Evolutionary conservation across 805 yeast species (phyloP).

Genomic region (Tetrapisispora nanseiensis): DNA sequence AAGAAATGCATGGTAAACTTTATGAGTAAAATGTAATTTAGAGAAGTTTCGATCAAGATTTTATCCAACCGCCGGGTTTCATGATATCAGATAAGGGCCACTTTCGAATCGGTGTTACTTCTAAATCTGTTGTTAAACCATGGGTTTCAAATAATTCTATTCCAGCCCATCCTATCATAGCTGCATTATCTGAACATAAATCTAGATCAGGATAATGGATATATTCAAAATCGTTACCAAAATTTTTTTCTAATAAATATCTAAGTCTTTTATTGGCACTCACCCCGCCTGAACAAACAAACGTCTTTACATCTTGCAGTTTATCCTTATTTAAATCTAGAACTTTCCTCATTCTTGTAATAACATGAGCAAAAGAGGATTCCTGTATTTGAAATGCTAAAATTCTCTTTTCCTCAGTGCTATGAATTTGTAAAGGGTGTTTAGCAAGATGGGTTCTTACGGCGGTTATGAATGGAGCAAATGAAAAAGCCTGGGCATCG

Average conservation of each 20-base stretch:
- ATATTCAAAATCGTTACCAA: slow-evolving; percentile 23
- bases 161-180: slow-evolving; percentile 98
- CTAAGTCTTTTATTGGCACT: slow-evolving; percentile 63
- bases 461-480: slow-evolving; percentile 63
- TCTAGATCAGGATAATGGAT: slow-evolving; percentile 60
- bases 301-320: slow-evolving; percentile 35
- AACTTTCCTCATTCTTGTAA: slow-evolving; percentile 46
- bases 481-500: slow-evolving; percentile 50
- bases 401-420: slow-evolving; percentile 29
- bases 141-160: slow-evolving; percentile 63
- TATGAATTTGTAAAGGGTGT: slow-evolving; percentile 11
- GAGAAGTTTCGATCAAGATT: too few relatives aligned
- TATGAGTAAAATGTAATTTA: too few relatives aligned
- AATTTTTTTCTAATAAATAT: slow-evolving; percentile 33
- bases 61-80: slow-evolving; percentile 43
- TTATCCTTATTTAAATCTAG: slow-evolving; percentile 35
- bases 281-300: slow-evolving; percentile 92
- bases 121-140: slow-evolving; percentile 37
- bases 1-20: too few relatives aligned
- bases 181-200: slow-evolving; percentile 88
- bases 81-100: slow-evolving; percentile 66
- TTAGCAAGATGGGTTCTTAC: slow-evolving; percentile 32
- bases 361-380: slow-evolving; percentile 61
- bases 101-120: slow-evolving; percentile 56
- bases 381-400: slow-evolving; percentile 54